Evolutionary conservation across 352 stramenopile species (phyloP).

Genomic region (Pelagophyceae sp.): DNA sequence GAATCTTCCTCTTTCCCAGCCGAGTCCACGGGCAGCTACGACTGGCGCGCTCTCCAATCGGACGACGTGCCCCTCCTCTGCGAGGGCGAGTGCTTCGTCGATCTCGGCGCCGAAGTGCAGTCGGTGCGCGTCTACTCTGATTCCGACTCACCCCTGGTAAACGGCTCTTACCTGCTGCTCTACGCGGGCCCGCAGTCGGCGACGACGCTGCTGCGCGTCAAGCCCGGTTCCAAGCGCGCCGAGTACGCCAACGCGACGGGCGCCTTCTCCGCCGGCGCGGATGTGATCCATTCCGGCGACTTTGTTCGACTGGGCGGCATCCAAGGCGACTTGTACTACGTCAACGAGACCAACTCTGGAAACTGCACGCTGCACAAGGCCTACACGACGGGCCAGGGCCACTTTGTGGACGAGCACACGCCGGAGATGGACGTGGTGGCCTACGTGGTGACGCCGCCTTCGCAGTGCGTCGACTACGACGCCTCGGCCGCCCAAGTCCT

Average conservation of each 20-base stretch:
- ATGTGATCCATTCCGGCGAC: conserved; percentile 31
- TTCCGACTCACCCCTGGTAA: conserved; percentile 40
- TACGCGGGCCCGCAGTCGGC: conserved; percentile 45
- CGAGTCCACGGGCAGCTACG: background rate
- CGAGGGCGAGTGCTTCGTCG: conserved; percentile 58
- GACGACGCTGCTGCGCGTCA: conserved; percentile 35
- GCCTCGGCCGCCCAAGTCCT: conserved; percentile 53
- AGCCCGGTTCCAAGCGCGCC: conserved; percentile 28
- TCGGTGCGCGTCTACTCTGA: conserved; percentile 62
- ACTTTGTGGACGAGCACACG: conserved; percentile 31
- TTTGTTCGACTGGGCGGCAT: conserved; percentile 42
- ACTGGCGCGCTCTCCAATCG: conserved; percentile 20
- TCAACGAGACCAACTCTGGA: conserved; percentile 34
- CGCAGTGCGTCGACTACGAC: conserved; percentile 55
- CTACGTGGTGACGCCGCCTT: conserved; percentile 40
- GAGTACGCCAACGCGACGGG: background rate
- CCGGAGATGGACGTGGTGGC: conserved; percentile 32
- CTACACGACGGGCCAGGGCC: conserved; percentile 25
- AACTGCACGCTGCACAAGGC: conserved; percentile 35
- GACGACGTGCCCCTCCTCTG: conserved; percentile 23
- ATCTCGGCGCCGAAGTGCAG: conserved; percentile 79
- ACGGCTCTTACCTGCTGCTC: conserved; percentile 61
- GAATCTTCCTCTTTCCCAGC: conserved; percentile 12
- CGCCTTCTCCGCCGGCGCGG: conserved; percentile 7
- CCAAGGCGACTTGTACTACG: conserved; percentile 37